Evolutionary conservation across 2,329 filamentous ascomycete species (phyloP), one percentile per base, ranked within the genome.

Genomic region (Orbilia oligospora): DNA sequence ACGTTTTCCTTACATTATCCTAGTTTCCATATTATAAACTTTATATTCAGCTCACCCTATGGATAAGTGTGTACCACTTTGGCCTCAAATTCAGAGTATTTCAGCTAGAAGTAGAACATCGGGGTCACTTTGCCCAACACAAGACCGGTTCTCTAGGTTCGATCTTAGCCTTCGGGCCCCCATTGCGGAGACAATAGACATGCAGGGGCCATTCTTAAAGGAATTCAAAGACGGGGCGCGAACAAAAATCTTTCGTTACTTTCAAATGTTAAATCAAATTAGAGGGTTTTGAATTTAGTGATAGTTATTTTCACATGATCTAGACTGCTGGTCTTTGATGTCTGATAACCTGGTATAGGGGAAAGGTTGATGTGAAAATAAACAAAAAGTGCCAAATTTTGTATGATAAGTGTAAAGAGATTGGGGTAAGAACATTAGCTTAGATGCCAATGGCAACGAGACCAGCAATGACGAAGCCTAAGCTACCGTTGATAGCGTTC

Each of bases 381-480:
- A 12, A 18, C 33, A 1, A 58, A 30, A 22, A 14, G 16, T 16
- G 5, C 33, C 30, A 38, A 36, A 18, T 0, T 2, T 18, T 8
- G 53, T 22, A 14, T 38, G 30, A 58, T 10, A 38, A 8, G 10
- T 9, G 14, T 48, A 1, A 48, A 10, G 8, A 24, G 14, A 30
- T 10, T 2, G 20, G 8, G 20, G 8, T 30, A 20, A 46, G 16
- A 20, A 18, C 30, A 24, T 14, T 58, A 30, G 27, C 27, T 30
- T 30, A 77, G 58, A 78, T 48, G 22, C n/a, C 4, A 20, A 36
- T 30, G 1, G 36, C 46, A 9, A 78, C 18, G 24, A 65, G 8
- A 18, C 46, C 22, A 30, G 46, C 44, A 24, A 78, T 10, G 16
- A 65, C 9, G 14, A 68, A 0, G 30, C 53, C 36, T 27, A 78